phyloP scores from a whole-genome alignment of 495 filamentous ascomycete genomes.

The Haplographium delicatum region DNA sequence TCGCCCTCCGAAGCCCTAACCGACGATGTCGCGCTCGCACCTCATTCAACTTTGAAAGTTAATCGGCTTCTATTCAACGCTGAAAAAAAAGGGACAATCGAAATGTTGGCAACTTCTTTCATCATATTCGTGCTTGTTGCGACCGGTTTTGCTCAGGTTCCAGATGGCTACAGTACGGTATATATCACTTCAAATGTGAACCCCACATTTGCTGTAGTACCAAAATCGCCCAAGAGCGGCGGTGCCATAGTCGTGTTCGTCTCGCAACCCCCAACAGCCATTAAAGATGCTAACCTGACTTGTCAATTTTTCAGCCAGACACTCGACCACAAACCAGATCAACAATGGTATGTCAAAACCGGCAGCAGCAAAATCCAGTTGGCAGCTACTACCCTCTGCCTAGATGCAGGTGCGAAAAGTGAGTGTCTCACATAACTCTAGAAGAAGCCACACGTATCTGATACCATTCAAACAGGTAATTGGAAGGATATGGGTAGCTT shows the following conservation, averaged over 20 bases:
- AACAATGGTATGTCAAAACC: conserved; percentile 45
- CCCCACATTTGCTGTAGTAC: conserved; percentile 44
- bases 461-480: conserved; percentile 29
- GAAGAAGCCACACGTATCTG: too few relatives aligned
- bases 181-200: conserved; percentile 47
- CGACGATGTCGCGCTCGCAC: conserved; percentile 1
- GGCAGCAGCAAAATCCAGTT: conserved; percentile 38
- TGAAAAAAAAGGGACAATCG: conserved; percentile 18
- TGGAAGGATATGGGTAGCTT: conserved; percentile 50
- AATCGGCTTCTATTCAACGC: neutral
- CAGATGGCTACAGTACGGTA: conserved; percentile 41
- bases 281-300: neutral
- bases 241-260: conserved; percentile 40
- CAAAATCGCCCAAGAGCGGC: conserved; percentile 34
- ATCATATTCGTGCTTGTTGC: conserved; percentile 39
- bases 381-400: conserved; percentile 38
- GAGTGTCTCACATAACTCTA: conserved; percentile 15
- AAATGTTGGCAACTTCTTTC: conserved; percentile 35
- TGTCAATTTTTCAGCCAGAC: conserved; percentile 31
- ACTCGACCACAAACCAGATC: conserved; percentile 33
- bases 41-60: conserved; percentile 10
- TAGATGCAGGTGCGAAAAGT: conserved; percentile 46
- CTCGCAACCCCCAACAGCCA: neutral
- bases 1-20: too few relatives aligned
- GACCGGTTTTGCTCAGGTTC: conserved; percentile 38